Evolutionary conservation across 176 grass and related monocot species (phyloP).

Genomic region (Eragrostis curvula): DNA sequence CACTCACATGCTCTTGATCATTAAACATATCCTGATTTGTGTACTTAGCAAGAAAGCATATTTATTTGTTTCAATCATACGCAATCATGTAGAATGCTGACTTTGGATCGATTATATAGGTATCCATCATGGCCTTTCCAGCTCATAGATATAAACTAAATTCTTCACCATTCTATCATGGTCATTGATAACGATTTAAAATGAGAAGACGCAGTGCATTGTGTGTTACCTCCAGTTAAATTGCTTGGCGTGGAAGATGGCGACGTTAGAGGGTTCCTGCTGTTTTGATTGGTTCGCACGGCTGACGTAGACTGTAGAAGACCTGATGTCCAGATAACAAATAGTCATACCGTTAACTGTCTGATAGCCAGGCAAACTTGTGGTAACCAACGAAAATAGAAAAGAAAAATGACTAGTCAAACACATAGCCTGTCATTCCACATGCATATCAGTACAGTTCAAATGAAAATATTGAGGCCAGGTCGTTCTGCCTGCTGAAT

Average conservation of each 20-base stretch:
- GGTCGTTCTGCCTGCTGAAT: neutral
- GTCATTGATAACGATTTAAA: neutral
- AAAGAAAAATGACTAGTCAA: constrained; percentile 19
- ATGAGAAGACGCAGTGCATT: neutral
- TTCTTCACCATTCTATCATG: neutral
- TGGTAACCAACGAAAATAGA: too few relatives aligned
- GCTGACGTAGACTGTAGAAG: constrained; percentile 10
- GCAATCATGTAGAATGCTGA: neutral
- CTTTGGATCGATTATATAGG: neutral
- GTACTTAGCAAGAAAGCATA: neutral
- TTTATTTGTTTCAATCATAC: neutral
- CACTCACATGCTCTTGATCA: neutral
- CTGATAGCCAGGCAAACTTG: neutral
- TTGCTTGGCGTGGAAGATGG: neutral
- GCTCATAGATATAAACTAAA: neutral
- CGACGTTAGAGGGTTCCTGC: neutral
- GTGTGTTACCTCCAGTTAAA: constrained; percentile 9
- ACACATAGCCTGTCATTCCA: constrained; percentile 6
- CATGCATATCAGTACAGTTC: too few relatives aligned
- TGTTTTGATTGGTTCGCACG: neutral
- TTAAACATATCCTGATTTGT: neutral
- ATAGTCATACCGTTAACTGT: neutral
- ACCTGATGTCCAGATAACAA: constrained; percentile 22
- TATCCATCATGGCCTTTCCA: constrained; percentile 11
- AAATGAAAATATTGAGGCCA: too few relatives aligned